Evolutionary conservation across 2,329 filamentous ascomycete species (phyloP), one percentile per base, ranked within the genome.

Genomic region (Epichloe bromicola): DNA sequence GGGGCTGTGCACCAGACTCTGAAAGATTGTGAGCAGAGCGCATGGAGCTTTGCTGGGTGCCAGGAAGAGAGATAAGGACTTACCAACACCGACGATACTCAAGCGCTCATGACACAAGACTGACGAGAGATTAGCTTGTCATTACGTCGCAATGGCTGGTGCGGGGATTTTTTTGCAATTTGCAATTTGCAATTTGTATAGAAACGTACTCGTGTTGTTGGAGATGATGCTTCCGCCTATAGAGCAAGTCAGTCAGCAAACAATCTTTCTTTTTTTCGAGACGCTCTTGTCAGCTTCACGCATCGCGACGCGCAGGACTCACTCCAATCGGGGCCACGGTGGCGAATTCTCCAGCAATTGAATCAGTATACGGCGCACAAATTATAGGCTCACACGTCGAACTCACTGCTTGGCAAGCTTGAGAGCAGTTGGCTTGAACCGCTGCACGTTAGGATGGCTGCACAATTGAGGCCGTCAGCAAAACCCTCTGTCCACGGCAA

Each of bases 241-340:
- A 36, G 26, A 8, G 17, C 23, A 34, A n/a, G 33, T 12, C 11
- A 19, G 37, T 55, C 37, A 53, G 45, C 38, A 33, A 53, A 44
- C 14, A 7, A 14, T 26, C 14, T 14, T n/a, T 15, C 8, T 30
- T 7, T 36, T 14, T 30, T 11, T 33, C 17, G 14, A 6, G 20
- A 10, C n/a, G 44, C 45, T 40, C 38, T 40, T 6, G n/a, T 8
- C 36, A 19, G 41, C 30, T 19, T 19, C n/a, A 14, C 37, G 46
- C 41, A 36, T 46, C 7, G 12, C 12, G 44, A 49, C 38, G 50
- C 49, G 50, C 49, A 44, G 49, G 46, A 80, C 86, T 85, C 75
- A 93, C 88, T 95, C 93, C 93, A 98, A 76, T 98, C 93, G 63
- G 93, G 93, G 61, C 93, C 93, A 70, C 93, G 85, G 73, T 98